Conservation (phyloP, 2,329 filamentous ascomycete species). For the Pseudogymnoascus sp. region DNA sequence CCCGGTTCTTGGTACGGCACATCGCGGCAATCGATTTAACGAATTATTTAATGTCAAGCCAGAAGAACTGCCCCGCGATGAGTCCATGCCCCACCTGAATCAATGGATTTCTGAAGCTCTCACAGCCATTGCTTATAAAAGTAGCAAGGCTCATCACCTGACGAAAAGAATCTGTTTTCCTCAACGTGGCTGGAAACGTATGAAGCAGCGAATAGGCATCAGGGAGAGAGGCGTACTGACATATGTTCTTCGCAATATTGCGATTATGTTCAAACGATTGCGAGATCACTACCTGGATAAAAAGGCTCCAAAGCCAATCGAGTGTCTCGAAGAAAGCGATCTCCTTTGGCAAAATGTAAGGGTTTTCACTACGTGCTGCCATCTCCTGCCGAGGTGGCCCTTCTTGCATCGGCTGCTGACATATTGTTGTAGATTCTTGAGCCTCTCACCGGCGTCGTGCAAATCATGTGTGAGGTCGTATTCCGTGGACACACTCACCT, state of each 20-base stretch:
- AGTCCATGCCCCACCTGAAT: neutral
- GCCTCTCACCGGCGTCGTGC: neutral
- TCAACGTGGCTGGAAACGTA: neutral
- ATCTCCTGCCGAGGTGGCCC: neutral
- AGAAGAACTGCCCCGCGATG: neutral
- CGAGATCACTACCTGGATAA: neutral
- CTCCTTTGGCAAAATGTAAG: neutral
- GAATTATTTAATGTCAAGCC: neutral
- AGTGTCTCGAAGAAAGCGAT: neutral
- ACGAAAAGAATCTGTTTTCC: neutral
- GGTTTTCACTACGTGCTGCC: neutral
- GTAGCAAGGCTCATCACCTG: neutral
- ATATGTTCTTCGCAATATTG: neutral
- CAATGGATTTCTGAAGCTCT: neutral
- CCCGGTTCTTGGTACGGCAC: neutral
- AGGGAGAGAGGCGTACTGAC: neutral
- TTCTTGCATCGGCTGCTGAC: neutral
- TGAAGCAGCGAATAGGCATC: neutral
- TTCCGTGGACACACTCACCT: neutral
- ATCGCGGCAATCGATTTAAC: neutral
- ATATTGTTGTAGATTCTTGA: neutral
- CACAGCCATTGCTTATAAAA: neutral
- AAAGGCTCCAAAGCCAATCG: neutral
- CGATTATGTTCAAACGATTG: neutral
- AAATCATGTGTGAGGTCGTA: neutral